phyloP scores from a whole-genome alignment of 129 eudicot genomes.

The Tanacetum coccineum region DNA sequence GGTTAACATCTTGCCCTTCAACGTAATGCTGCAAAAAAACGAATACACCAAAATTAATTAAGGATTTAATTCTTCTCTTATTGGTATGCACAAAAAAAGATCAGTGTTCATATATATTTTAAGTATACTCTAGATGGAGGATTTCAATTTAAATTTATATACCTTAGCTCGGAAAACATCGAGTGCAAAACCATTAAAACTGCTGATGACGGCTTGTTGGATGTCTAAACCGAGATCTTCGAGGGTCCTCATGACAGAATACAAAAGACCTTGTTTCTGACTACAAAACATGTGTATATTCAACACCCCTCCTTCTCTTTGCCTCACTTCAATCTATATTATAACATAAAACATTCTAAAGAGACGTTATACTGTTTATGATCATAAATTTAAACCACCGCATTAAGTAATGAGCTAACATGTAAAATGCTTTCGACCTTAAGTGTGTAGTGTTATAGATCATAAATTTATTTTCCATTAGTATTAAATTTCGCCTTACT shows the following conservation, averaged over 20 bases:
- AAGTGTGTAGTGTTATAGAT: no score
- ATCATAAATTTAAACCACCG: not conserved
- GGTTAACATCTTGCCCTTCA: not conserved
- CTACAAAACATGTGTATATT: constrained; percentile 78
- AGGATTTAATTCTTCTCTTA: no score
- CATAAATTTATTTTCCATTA: no score
- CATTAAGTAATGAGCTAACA: no score
- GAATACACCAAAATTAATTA: not conserved
- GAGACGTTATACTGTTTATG: not conserved
- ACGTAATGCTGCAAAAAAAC: not conserved
- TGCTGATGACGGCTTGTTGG: constrained; percentile 81
- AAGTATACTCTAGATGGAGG: no score
- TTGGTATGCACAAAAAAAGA: no score
- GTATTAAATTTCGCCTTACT: no score
- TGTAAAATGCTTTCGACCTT: no score
- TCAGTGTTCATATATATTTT: no score
- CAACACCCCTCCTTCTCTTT: constrained; percentile 67
- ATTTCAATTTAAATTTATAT: not conserved
- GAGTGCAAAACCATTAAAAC: constrained; percentile 68
- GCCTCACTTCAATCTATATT: constrained; percentile 64
- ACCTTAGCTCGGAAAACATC: constrained; percentile 86
- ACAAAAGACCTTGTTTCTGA: constrained; percentile 69
- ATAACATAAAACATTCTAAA: not conserved
- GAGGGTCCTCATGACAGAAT: constrained; percentile 59
- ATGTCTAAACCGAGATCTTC: constrained; percentile 69